Evolutionary conservation across 768 basidiomycete genomes (phyloP).

Genomic region (Pleurotus cornucopiae): DNA sequence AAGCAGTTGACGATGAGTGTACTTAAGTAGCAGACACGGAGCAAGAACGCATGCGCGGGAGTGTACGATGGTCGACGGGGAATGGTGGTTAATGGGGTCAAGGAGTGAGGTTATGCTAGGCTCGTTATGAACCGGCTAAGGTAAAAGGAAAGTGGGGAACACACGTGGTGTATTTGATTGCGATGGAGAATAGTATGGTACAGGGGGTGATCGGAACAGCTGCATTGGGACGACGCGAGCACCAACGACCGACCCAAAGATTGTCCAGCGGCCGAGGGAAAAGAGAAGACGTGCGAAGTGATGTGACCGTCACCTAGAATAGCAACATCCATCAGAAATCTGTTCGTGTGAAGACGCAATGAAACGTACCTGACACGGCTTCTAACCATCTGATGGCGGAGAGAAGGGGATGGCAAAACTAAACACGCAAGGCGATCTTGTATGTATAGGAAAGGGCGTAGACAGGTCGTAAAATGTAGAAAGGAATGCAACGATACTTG

Average conservation of each 20-base stretch:
- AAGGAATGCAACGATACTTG: constrained; percentile 7
- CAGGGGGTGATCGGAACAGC: not conserved
- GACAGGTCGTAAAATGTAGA: constrained; percentile 3
- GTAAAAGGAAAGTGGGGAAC: not conserved
- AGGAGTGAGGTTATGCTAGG: not conserved
- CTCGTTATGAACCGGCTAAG: not conserved
- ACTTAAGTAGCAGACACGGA: not conserved
- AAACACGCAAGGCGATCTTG: constrained; percentile 7
- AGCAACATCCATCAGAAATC: not conserved
- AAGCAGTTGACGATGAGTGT: not conserved
- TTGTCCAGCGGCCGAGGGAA: not conserved
- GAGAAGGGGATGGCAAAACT: not conserved
- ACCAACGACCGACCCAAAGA: not conserved
- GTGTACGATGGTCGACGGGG: not conserved
- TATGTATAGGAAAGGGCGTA: constrained; percentile 1
- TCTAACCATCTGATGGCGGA: not conserved
- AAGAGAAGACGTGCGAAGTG: not conserved
- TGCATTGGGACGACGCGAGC: not conserved
- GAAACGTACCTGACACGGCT: not conserved
- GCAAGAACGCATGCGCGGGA: not conserved
- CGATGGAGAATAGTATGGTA: not conserved
- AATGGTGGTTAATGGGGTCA: not conserved
- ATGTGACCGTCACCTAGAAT: not conserved
- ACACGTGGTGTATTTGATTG: not conserved
- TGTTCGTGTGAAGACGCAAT: not conserved